Evolutionary conservation across 139 green algal genomes (phyloP), one percentile per base, ranked within the genome.

Genomic region (Yamagishiella unicocca): DNA sequence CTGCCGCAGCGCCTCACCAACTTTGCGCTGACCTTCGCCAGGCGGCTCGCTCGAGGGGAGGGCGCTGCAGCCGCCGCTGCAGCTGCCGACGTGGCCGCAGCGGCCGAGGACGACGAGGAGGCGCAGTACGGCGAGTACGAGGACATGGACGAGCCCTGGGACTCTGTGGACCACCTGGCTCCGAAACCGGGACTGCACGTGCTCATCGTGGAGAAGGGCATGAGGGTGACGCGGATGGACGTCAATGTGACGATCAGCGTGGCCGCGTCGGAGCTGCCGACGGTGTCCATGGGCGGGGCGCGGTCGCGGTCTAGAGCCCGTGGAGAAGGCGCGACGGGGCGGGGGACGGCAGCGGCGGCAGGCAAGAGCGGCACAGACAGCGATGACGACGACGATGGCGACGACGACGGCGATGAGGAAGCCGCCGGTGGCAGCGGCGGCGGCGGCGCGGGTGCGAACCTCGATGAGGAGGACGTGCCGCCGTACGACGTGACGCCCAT

Each of bases 1-100:
- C 79, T 85, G 61, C n/a, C 79, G 38, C 61, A 76, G 79, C 79
- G 79, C 17, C 79, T 85, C 4, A 85, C 79, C n/a, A 85, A 85
- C 79, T 85, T 85, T 37, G 79, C 79, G 24, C 79, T 85, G 27
- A 85, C 79, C 9, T 85, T 85, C 31, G 79, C 61, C 10, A 40
- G 79, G 2, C 61, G 61, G 40, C 40, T 85, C 3, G 42, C 29
- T 38, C 42, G 61, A 12, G 76, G 54, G 35, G 76, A 68, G 31
- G 75, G 75, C 46, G 38, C 27, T 46, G 74, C 7, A 2, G 22
- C 8, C 45, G 27, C 6, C 37, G 12, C 9, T 33, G 17, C 7
- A 45, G 53, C 29, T 31, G 61, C 25, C 74, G 42, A 42, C 55
- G n/a, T 17, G 31, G 50, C 4, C 1, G 78, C 9, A 2, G 58